Percentiles rank a stretch among this genome's conserved stretches.
Evolutionary conservation across 441 rosid genomes (phyloP).

Genomic region (Arabidopsis hybrid): DNA sequence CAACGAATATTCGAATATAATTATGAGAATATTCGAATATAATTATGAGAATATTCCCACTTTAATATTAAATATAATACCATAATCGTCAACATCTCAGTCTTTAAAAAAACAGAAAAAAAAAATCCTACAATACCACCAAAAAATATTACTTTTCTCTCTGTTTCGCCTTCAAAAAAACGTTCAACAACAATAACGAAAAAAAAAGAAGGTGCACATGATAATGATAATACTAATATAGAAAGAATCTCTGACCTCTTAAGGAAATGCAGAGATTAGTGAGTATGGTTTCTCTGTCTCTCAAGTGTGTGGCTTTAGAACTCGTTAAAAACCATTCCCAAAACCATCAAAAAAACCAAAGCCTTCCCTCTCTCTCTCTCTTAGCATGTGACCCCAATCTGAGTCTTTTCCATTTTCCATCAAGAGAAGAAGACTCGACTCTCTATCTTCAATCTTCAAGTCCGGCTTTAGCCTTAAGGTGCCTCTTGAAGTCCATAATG

Average conservation of each 20-base stretch:
- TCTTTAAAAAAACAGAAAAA: background rate
- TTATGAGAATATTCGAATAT: slow-evolving; percentile 10
- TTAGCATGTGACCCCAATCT: slow-evolving; percentile 19
- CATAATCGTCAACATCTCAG: slow-evolving; percentile 35
- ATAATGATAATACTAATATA: slow-evolving; percentile 29
- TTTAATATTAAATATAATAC: slow-evolving; percentile 9
- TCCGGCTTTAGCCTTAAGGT: slow-evolving; percentile 84
- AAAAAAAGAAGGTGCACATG: background rate
- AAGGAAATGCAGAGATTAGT: slow-evolving; percentile 38
- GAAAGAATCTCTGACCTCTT: slow-evolving; percentile 43
- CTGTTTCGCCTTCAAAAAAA: slow-evolving; percentile 12
- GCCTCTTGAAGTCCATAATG: slow-evolving; percentile 93
- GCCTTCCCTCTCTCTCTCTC: slow-evolving; percentile 19
- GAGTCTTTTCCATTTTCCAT: slow-evolving; percentile 9
- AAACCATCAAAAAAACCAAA: slow-evolving; percentile 30
- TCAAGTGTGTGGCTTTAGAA: slow-evolving; percentile 34
- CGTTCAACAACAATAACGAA: slow-evolving; percentile 19
- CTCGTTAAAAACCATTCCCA: slow-evolving; percentile 38
- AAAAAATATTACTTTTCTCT: slow-evolving; percentile 40
- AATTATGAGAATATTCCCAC: background rate
- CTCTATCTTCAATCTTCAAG: slow-evolving; percentile 36
- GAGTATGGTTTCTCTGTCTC: slow-evolving; percentile 26
- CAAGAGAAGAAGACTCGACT: slow-evolving; percentile 8
- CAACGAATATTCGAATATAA: background rate
- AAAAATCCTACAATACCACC: slow-evolving; percentile 38